Evolutionary conservation across 495 filamentous ascomycete genomes (phyloP).

Genomic region (Glutinoglossum americanum): DNA sequence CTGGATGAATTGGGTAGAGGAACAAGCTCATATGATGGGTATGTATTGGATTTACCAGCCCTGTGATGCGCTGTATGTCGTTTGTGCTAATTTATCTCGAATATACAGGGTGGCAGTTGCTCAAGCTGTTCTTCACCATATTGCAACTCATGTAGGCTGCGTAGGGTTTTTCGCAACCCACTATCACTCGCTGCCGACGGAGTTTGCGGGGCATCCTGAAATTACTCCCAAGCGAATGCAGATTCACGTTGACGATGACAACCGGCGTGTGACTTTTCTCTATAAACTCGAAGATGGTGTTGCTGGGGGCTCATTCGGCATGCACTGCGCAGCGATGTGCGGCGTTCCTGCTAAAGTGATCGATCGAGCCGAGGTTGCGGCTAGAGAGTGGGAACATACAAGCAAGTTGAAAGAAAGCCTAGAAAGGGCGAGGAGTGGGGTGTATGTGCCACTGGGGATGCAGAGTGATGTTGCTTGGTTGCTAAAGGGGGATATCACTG

Average conservation of each 20-base stretch:
- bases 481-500: constrained; percentile 32
- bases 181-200: constrained; percentile 80
- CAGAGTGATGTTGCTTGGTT: constrained; percentile 82
- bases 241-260: constrained; percentile 76
- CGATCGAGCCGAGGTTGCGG: constrained; percentile 71
- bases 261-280: constrained; percentile 70
- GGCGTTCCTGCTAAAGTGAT: constrained; percentile 73
- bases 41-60: background rate
- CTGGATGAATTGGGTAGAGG: constrained; percentile 93
- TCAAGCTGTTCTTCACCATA: constrained; percentile 85
- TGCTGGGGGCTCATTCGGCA: constrained; percentile 92
- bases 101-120: constrained; percentile 59
- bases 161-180: constrained; percentile 96
- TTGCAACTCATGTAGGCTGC: constrained; percentile 82
- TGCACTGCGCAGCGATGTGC: constrained; percentile 98
- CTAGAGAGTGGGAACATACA: constrained; percentile 88
- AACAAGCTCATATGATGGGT: constrained; percentile 72
- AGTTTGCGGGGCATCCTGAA: constrained; percentile 77
- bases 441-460: constrained; percentile 66
- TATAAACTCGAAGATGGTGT: constrained; percentile 92
- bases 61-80: background rate
- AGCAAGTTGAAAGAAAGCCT: constrained; percentile 70
- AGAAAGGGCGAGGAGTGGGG: constrained; percentile 51
- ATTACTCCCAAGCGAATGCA: constrained; percentile 73
- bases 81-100: background rate